These are phyloP conservation scores for Flaveria floridana DNA, from an alignment of 140 eudicot genomes.

Conservation along the genomic window DNA sequence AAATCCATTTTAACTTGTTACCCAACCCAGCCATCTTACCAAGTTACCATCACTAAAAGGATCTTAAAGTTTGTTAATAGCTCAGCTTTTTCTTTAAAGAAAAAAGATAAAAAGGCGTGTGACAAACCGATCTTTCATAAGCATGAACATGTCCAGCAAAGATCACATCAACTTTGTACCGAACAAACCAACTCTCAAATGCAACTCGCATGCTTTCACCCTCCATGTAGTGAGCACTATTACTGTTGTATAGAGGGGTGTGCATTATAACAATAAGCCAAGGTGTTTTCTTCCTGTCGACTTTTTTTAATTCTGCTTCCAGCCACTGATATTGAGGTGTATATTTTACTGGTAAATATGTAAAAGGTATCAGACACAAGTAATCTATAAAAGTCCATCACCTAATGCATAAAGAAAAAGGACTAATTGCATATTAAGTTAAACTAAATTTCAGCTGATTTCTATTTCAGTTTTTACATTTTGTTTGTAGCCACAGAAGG, in stretches of 20 bases:
- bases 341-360: slow-evolving; percentile 55
- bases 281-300: slow-evolving; percentile 80
- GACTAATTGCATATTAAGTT: background rate
- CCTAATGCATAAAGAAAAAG: background rate
- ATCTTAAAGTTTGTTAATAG: background rate
- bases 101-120: background rate
- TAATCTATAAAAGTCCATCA: background rate
- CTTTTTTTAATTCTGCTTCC: slow-evolving; percentile 54
- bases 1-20: background rate
- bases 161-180: slow-evolving; percentile 66
- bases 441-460: background rate
- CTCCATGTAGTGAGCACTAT: slow-evolving; percentile 73
- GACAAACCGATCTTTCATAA: slow-evolving; percentile 82
- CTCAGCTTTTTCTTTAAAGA: background rate
- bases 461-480: background rate
- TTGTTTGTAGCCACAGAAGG: slow-evolving; percentile 7
- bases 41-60: background rate
- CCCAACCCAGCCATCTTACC: background rate
- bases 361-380: background rate
- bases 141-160: slow-evolving; percentile 97
- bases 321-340: slow-evolving; percentile 86
- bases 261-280: slow-evolving; percentile 90
- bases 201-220: slow-evolving; percentile 83
- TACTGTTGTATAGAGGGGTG: slow-evolving; percentile 63
- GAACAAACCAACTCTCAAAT: slow-evolving; percentile 69